These are phyloP conservation scores for Paecilomyces variotii DNA, from an alignment of 2,329 filamentous ascomycete species.

Conservation along the genomic window DNA sequence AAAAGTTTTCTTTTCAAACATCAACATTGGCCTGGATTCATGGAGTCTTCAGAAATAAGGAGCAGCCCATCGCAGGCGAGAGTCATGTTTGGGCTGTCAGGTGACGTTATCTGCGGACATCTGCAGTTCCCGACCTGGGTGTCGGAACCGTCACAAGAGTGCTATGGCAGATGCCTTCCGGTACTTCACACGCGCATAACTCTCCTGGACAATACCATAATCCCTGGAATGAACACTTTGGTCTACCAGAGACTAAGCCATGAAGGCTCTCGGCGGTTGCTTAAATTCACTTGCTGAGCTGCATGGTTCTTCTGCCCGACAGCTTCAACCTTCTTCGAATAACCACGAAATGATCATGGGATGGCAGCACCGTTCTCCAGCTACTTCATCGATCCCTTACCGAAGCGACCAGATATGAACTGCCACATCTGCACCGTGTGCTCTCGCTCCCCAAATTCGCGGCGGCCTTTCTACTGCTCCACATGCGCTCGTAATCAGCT, in stretches of 20 bases:
- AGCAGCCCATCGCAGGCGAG: not conserved
- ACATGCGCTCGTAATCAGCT: constrained; percentile 62
- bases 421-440: constrained; percentile 67
- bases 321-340: not conserved
- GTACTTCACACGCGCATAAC: not conserved
- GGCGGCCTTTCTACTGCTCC: constrained; percentile 58
- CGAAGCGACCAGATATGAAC: constrained; percentile 46
- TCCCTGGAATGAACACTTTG: not conserved
- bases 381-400: constrained; percentile 7
- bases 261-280: not conserved
- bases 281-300: not conserved
- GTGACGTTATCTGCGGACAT: not conserved
- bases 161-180: not conserved
- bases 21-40: not conserved
- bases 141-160: not conserved
- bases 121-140: constrained; percentile 17
- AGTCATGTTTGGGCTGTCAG: not conserved
- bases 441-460: constrained; percentile 45
- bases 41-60: not conserved
- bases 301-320: constrained; percentile 1
- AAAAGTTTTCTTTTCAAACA: not conserved
- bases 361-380: constrained; percentile 6
- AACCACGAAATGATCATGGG: constrained; percentile 7
- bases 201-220: not conserved
- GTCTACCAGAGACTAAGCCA: not conserved